These are phyloP conservation scores for Teratosphaeriaceae sp. DNA, from an alignment of 2,329 filamentous ascomycete genomes.

Conservation along the genomic window DNA sequence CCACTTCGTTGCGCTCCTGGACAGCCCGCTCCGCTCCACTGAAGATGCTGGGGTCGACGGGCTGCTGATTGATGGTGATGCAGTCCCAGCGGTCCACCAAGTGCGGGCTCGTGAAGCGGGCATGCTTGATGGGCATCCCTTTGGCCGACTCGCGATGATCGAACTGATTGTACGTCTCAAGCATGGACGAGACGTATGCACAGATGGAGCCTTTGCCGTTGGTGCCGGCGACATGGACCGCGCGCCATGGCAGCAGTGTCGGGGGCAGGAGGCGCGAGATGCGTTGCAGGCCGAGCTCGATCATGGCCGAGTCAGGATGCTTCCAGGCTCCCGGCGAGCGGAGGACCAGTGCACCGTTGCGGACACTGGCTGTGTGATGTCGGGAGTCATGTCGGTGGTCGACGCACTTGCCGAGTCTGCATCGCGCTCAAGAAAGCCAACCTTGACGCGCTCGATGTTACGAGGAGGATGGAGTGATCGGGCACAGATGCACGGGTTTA, in stretches of 20 bases:
- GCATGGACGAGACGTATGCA: slow-evolving; percentile 71
- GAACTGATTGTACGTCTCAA: slow-evolving; percentile 53
- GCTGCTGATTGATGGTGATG: slow-evolving; percentile 69
- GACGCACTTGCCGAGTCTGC: too few relatives aligned
- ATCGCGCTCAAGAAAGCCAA: too few relatives aligned
- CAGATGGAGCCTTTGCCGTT: slow-evolving; percentile 98
- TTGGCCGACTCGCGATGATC: too few relatives aligned
- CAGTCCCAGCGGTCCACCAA: slow-evolving; percentile 91
- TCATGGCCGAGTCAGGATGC: slow-evolving; percentile 21
- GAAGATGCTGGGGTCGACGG: slow-evolving; percentile 62
- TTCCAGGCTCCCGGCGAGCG: too few relatives aligned
- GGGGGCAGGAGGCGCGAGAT: slow-evolving; percentile 51
- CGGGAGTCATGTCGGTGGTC: too few relatives aligned
- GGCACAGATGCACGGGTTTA: too few relatives aligned
- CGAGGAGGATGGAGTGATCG: too few relatives aligned
- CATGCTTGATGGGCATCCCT: slow-evolving; percentile 66
- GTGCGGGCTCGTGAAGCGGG: slow-evolving; percentile 88
- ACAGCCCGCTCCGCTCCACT: slow-evolving; percentile 42
- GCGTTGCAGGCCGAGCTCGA: slow-evolving; percentile 55
- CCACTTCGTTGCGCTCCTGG: slow-evolving; percentile 48
- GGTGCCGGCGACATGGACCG: slow-evolving; percentile 90
- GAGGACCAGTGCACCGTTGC: too few relatives aligned
- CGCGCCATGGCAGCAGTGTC: slow-evolving; percentile 62
- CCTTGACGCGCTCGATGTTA: too few relatives aligned
- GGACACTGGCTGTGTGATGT: too few relatives aligned